Evolutionary conservation across 345 rosid species (phyloP).

Genomic region (Lenwebbia sp.): DNA sequence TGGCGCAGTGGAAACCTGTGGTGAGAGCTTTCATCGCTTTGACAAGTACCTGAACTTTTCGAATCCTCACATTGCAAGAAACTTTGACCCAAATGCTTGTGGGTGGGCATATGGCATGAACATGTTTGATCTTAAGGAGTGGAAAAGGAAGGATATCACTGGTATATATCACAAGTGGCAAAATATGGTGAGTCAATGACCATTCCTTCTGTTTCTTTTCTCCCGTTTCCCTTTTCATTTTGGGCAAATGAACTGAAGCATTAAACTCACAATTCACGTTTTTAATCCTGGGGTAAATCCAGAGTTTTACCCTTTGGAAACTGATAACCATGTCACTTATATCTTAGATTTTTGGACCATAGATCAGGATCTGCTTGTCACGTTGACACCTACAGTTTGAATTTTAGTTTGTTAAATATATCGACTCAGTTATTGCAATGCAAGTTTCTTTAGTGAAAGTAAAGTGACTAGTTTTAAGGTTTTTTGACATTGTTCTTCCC

Average conservation of each 20-base stretch:
- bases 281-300: background rate
- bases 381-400: background rate
- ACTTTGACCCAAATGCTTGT: slow-evolving; percentile 93
- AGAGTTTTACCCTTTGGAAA: background rate
- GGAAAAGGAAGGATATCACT: slow-evolving; percentile 93
- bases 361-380: background rate
- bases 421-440: background rate
- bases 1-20: slow-evolving; percentile 98
- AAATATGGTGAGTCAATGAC: slow-evolving; percentile 54
- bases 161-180: slow-evolving; percentile 99
- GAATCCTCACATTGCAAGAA: slow-evolving; percentile 81
- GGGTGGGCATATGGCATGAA: slow-evolving; percentile 99
- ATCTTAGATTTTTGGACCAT: background rate
- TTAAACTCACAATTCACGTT: background rate
- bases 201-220: background rate
- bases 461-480: background rate
- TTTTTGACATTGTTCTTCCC: background rate
- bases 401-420: background rate
- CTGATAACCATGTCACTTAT: background rate
- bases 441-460: background rate
- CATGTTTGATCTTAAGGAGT: slow-evolving; percentile 78
- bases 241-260: background rate
- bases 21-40: slow-evolving; percentile 95
- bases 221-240: background rate
- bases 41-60: slow-evolving; percentile 94